Evolutionary conservation across 352 stramenopile genomes (phyloP).

Genomic region (Pythium grandisporangium): DNA sequence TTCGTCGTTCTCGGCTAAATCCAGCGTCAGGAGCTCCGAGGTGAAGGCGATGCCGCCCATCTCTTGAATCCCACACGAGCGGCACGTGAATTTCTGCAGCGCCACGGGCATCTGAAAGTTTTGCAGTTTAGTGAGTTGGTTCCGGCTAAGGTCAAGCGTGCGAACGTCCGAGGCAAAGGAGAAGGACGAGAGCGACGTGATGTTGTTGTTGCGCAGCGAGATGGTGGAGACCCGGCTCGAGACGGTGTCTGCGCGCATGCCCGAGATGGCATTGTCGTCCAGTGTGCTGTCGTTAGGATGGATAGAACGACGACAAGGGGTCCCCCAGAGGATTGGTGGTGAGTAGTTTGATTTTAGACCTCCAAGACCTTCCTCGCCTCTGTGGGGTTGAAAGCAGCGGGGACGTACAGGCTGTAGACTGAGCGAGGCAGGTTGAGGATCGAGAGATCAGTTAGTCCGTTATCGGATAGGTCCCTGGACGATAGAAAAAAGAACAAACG

Average conservation of each 20-base stretch:
- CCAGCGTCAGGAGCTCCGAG: not conserved
- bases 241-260: not conserved
- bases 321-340: too few relatives aligned
- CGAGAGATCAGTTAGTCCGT: not conserved
- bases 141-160: not conserved
- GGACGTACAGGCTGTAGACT: conserved; percentile 25
- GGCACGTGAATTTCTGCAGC: not conserved
- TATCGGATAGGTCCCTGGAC: not conserved
- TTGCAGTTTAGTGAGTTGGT: not conserved
- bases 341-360: too few relatives aligned
- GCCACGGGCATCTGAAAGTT: not conserved
- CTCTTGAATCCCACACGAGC: not conserved
- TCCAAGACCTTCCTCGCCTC: too few relatives aligned
- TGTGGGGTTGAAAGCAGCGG: not conserved
- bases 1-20: not conserved
- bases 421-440: conserved; percentile 14
- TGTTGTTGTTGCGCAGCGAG: not conserved
- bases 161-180: not conserved
- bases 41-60: not conserved
- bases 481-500: too few relatives aligned
- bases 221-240: not conserved
- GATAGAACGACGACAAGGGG: too few relatives aligned
- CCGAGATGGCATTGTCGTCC: not conserved
- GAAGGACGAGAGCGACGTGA: not conserved
- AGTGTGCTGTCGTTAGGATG: not conserved